Conservation (phyloP, 345 rosid species). For the Eucalyptus dawsonii region DNA sequence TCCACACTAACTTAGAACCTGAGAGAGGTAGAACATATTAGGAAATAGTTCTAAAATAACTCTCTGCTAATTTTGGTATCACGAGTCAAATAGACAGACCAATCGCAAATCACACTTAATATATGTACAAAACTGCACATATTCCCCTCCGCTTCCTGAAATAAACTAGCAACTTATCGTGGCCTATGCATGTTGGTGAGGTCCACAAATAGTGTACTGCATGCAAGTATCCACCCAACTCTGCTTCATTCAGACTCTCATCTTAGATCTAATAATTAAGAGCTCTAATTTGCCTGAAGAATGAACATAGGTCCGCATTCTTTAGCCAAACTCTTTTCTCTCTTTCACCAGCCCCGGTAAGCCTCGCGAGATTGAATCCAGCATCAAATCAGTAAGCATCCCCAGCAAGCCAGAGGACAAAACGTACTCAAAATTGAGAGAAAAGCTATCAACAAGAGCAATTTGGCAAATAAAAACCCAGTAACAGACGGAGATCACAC, state of each 20-base stretch:
- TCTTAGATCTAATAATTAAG: neutral
- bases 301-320: neutral
- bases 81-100: neutral
- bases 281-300: neutral
- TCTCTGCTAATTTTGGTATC: neutral
- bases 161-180: neutral
- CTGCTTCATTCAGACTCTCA: neutral
- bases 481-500: neutral
- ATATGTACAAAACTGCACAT: neutral
- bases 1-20: slow-evolving; percentile 2
- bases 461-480: neutral
- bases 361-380: neutral
- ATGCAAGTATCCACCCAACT: neutral
- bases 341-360: neutral
- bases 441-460: neutral
- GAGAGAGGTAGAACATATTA: neutral
- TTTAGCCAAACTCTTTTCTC: neutral
- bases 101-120: neutral
- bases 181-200: neutral
- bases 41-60: neutral
- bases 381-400: neutral
- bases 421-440: neutral
- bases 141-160: neutral
- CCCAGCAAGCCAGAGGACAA: neutral
- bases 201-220: neutral